phyloP scores from a whole-genome alignment of 768 basidiomycete species.

The Xerocomus brunneocitrinus region DNA sequence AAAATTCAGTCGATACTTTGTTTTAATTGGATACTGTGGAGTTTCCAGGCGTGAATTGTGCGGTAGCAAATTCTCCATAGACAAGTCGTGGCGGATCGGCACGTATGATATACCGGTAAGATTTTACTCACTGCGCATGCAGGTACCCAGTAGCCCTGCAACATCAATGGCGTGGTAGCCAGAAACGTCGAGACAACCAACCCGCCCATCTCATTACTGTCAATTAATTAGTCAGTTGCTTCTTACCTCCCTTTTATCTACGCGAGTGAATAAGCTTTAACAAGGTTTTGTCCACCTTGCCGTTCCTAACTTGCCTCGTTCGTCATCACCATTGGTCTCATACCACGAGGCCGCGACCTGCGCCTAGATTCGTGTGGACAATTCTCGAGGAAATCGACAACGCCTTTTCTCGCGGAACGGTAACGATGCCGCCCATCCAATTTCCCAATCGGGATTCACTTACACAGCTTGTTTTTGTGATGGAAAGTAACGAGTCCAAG shows the following conservation, averaged over 20 bases:
- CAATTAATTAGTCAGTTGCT: slow-evolving; percentile 1
- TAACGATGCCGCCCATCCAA: neutral
- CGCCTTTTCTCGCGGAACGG: slow-evolving; percentile 1
- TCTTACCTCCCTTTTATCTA: neutral
- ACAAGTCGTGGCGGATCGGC: neutral
- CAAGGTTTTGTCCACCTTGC: slow-evolving; percentile 4
- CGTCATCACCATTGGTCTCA: neutral
- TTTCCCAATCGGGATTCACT: neutral
- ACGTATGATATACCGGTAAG: neutral
- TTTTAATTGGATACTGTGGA: slow-evolving; percentile 8
- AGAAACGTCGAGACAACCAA: neutral
- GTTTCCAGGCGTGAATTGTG: neutral
- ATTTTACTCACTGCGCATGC: neutral
- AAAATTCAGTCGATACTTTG: slow-evolving; percentile 7
- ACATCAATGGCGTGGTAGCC: neutral
- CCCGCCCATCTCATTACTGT: neutral
- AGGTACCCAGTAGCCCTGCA: neutral
- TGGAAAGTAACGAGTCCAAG: neutral
- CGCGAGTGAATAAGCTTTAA: slow-evolving; percentile 15
- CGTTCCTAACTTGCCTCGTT: slow-evolving; percentile 7
- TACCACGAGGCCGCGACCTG: slow-evolving; percentile 22
- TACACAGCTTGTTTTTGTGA: neutral
- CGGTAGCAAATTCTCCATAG: neutral
- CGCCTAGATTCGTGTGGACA: slow-evolving; percentile 1
- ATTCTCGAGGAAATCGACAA: neutral